phyloP scores from a whole-genome alignment of 257 asterid species.

The Salvia splendens region DNA sequence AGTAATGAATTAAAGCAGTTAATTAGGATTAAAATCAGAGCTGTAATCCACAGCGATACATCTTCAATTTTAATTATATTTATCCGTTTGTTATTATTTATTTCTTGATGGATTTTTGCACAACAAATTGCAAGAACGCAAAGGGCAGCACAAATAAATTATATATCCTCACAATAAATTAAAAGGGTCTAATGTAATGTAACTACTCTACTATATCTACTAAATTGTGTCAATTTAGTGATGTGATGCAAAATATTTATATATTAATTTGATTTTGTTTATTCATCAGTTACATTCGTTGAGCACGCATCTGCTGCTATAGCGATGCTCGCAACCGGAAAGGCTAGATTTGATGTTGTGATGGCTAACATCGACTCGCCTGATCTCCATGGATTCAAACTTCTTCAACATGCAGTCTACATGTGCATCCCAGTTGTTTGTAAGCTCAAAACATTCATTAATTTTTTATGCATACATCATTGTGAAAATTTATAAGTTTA shows the following conservation, averaged over 20 bases:
- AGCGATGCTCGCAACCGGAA: slow-evolving; percentile 39
- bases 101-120: too few relatives aligned
- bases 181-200: too few relatives aligned
- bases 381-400: slow-evolving; percentile 48
- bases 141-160: too few relatives aligned
- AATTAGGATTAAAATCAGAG: neutral
- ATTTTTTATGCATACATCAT: neutral
- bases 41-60: too few relatives aligned
- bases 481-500: too few relatives aligned
- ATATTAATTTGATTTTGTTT: neutral
- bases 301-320: slow-evolving; percentile 47
- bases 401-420: slow-evolving; percentile 37
- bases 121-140: too few relatives aligned
- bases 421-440: slow-evolving; percentile 45
- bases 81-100: too few relatives aligned
- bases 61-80: too few relatives aligned
- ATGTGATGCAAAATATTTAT: neutral
- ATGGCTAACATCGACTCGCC: slow-evolving; percentile 50
- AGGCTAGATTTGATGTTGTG: slow-evolving; percentile 40
- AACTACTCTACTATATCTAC: too few relatives aligned
- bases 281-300: slow-evolving; percentile 33
- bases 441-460: slow-evolving; percentile 10
- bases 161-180: too few relatives aligned
- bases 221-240: neutral
- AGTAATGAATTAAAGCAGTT: too few relatives aligned